Evolutionary conservation across 1,284 basidiomycete genomes (phyloP).

Genomic region (Leccinum griseonigrum): DNA sequence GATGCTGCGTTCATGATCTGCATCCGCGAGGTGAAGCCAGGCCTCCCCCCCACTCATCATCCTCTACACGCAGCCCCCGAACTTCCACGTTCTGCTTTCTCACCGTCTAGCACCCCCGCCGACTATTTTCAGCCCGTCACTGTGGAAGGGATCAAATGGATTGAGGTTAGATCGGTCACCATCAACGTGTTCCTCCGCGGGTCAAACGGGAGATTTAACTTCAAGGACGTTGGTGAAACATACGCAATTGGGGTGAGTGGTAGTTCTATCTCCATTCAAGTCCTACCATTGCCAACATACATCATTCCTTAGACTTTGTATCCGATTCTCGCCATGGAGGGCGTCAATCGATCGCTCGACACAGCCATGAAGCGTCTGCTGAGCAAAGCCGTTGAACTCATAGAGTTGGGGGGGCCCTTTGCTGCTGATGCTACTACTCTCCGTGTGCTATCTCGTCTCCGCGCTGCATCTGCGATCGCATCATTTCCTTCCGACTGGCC

Average conservation of each 20-base stretch:
- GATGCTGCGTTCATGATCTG: background rate
- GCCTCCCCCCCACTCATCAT: background rate
- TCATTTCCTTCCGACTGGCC: slow-evolving; percentile 29
- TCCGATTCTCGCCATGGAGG: background rate
- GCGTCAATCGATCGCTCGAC: background rate
- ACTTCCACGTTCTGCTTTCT: background rate
- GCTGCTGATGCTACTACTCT: background rate
- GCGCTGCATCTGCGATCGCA: background rate
- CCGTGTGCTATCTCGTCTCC: background rate
- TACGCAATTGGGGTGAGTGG: background rate
- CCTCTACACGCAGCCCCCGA: background rate
- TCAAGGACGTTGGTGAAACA: background rate
- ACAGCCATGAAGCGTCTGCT: background rate
- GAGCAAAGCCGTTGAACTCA: background rate
- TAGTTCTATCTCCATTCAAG: background rate
- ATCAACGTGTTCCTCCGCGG: background rate
- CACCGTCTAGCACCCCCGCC: background rate
- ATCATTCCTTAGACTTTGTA: background rate
- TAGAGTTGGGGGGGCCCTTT: background rate
- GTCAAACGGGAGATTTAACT: background rate
- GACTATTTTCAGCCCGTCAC: background rate
- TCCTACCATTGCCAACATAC: background rate
- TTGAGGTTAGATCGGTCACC: background rate
- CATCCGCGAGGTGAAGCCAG: background rate
- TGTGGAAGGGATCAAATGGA: background rate